Percentiles rank a stretch among this genome's conserved stretches.
phyloP scores from a whole-genome alignment of 2,329 filamentous ascomycete species.

The Chaetomium olivaceum region DNA sequence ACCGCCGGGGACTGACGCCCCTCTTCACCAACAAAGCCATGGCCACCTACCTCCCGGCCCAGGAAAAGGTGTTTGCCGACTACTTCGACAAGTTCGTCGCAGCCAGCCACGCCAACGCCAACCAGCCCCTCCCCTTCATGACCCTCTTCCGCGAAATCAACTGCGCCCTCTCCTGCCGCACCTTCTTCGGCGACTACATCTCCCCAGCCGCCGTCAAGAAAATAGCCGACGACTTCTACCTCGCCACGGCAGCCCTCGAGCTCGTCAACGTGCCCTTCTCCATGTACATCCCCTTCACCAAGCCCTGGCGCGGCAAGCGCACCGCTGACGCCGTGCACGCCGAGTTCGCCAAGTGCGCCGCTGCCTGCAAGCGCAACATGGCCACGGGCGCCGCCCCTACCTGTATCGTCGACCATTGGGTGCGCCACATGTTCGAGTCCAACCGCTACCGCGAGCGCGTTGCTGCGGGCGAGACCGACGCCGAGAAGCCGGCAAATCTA shows the following conservation, averaged over 20 bases:
- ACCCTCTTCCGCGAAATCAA: conserved; percentile 88
- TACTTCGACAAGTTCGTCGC: conserved; percentile 81
- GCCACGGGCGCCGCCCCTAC: conserved; percentile 78
- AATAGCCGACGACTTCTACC: conserved; percentile 95
- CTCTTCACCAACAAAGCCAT: conserved; percentile 92
- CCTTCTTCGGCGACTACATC: conserved; percentile 95
- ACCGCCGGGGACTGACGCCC: conserved; percentile 92
- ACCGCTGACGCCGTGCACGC: conserved; percentile 86
- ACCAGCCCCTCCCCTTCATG: conserved; percentile 81
- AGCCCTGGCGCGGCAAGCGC: conserved; percentile 97
- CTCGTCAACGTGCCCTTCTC: conserved; percentile 85
- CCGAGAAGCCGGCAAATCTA: conserved; percentile 79
- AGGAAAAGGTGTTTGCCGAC: conserved; percentile 85
- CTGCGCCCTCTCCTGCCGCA: conserved; percentile 91
- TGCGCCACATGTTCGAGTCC: conserved; percentile 83
- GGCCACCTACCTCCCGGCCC: conserved; percentile 82
- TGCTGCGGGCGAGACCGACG: conserved; percentile 68
- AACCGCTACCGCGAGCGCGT: conserved; percentile 72
- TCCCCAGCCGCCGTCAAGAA: conserved; percentile 86
- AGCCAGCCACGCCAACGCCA: conserved; percentile 61
- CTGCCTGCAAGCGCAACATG: conserved; percentile 92
- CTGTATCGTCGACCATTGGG: conserved; percentile 96
- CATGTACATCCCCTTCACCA: conserved; percentile 91
- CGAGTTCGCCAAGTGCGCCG: conserved; percentile 88
- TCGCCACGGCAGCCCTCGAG: conserved; percentile 92